phyloP scores from a whole-genome alignment of 2,329 filamentous ascomycete species.

The Pyrenophora tritici-repentis region DNA sequence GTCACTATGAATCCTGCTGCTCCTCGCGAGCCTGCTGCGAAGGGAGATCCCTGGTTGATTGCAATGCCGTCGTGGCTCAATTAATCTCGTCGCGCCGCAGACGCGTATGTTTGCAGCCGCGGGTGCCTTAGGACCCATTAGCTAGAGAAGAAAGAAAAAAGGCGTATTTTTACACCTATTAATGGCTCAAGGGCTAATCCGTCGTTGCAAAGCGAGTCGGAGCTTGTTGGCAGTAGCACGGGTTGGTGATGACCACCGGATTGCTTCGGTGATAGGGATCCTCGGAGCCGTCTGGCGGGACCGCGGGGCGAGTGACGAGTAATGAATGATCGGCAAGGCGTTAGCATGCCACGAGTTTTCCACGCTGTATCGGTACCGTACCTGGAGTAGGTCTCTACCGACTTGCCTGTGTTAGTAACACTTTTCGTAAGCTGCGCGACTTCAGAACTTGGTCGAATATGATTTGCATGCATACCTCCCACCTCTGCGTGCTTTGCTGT shows the following conservation, averaged over 20 bases:
- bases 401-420: not conserved
- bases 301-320: conserved; percentile 23
- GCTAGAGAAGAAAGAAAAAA: conserved; percentile 9
- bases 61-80: not conserved
- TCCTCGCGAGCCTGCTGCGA: not conserved
- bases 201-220: conserved; percentile 4
- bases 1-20: conserved; percentile 2
- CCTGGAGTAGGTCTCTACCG: not conserved
- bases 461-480: not conserved
- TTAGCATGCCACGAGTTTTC: conserved; percentile 2
- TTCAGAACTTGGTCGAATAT: not conserved
- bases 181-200: conserved; percentile 8
- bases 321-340: conserved; percentile 17
- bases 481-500: conserved; percentile 4
- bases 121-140: conserved; percentile 6
- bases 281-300: conserved; percentile 17
- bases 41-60: not conserved
- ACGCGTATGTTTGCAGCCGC: conserved; percentile 12
- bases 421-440: conserved; percentile 1
- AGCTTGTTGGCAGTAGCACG: not conserved
- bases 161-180: conserved; percentile 12
- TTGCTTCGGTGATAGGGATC: conserved; percentile 16
- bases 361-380: not conserved
- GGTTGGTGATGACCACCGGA: conserved; percentile 11
- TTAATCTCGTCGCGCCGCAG: conserved; percentile 9